phyloP scores from a whole-genome alignment of 345 rosid species.

The Populus tremula region DNA sequence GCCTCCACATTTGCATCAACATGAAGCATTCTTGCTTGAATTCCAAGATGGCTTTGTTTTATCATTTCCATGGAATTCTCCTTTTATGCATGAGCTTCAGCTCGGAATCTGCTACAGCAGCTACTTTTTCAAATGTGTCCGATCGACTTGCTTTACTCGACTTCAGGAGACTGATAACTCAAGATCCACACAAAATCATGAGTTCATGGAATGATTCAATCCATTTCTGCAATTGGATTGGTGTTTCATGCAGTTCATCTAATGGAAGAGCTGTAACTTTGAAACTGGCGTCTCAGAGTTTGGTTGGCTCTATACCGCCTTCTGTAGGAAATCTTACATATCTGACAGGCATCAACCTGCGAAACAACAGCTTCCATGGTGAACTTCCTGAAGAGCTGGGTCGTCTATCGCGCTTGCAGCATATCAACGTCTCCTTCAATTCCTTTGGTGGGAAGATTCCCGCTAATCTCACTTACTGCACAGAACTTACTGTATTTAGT shows the following conservation, averaged over 20 bases:
- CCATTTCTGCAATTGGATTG: slow-evolving; percentile 30
- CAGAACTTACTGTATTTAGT: slow-evolving; percentile 6
- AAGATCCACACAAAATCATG: slow-evolving; percentile 22
- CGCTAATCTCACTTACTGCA: slow-evolving; percentile 5
- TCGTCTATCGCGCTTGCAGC: slow-evolving; percentile 11
- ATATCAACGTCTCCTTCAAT: slow-evolving; percentile 14
- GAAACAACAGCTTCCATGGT: slow-evolving; percentile 18
- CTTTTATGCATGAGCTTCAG: background rate
- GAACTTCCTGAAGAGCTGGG: slow-evolving; percentile 21
- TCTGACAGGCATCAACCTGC: slow-evolving; percentile 16
- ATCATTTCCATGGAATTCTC: background rate
- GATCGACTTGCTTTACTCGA: slow-evolving; percentile 20
- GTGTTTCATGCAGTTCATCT: slow-evolving; percentile 18
- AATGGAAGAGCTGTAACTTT: slow-evolving; percentile 8
- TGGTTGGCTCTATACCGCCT: slow-evolving; percentile 25
- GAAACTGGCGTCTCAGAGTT: slow-evolving; percentile 11
- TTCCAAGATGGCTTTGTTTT: background rate
- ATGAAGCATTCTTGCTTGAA: background rate
- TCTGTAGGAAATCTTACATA: slow-evolving; percentile 20
- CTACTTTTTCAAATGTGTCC: slow-evolving; percentile 13
- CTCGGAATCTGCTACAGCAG: background rate
- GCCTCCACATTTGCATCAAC: background rate
- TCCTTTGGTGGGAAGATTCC: slow-evolving; percentile 17
- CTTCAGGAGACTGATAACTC: slow-evolving; percentile 27
- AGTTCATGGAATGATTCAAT: slow-evolving; percentile 25